Evolutionary conservation across 2,329 filamentous ascomycete genomes (phyloP).

Genomic region (Arthrobotrys megalospora): DNA sequence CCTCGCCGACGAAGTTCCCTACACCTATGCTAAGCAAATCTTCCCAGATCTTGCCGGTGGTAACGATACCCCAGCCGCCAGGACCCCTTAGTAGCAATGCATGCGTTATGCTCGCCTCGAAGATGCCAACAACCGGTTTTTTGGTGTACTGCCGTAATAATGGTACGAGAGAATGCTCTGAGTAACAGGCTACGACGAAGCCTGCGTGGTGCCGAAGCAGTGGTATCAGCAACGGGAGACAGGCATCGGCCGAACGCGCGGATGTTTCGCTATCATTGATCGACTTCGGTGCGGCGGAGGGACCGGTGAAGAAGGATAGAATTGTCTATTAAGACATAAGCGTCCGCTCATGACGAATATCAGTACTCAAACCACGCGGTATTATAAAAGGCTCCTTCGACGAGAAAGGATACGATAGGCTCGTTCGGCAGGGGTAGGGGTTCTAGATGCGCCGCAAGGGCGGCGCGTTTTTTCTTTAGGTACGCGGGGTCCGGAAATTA

Average conservation of each 20-base stretch:
- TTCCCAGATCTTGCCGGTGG: slow-evolving; percentile 88
- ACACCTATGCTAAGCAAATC: slow-evolving; percentile 78
- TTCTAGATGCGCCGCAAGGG: slow-evolving; percentile 15
- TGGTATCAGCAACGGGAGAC: slow-evolving; percentile 61
- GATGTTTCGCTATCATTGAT: slow-evolving; percentile 62
- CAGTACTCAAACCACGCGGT: slow-evolving; percentile 28
- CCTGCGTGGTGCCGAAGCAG: slow-evolving; percentile 72
- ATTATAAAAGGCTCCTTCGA: slow-evolving; percentile 1
- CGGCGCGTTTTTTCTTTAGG: slow-evolving; percentile 21
- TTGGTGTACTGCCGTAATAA: slow-evolving; percentile 69
- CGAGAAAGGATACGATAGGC: slow-evolving; percentile 28
- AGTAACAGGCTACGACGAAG: slow-evolving; percentile 91
- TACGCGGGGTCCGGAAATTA: slow-evolving; percentile 60
- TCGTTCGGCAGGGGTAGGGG: slow-evolving; percentile 34
- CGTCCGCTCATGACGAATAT: slow-evolving; percentile 36
- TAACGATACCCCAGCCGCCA: slow-evolving; percentile 84
- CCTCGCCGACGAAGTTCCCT: slow-evolving; percentile 74
- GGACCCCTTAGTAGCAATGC: slow-evolving; percentile 72
- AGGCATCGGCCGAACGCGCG: slow-evolving; percentile 58
- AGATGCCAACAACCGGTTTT: slow-evolving; percentile 82
- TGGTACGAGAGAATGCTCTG: slow-evolving; percentile 82
- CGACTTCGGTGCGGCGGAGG: slow-evolving; percentile 61
- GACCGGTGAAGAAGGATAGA: slow-evolving; percentile 63
- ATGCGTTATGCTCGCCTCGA: slow-evolving; percentile 83
- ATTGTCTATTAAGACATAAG: slow-evolving; percentile 50